These are phyloP conservation scores for Acrodontium crateriforme DNA, from an alignment of 2,329 filamentous ascomycete genomes.

Conservation along the genomic window DNA sequence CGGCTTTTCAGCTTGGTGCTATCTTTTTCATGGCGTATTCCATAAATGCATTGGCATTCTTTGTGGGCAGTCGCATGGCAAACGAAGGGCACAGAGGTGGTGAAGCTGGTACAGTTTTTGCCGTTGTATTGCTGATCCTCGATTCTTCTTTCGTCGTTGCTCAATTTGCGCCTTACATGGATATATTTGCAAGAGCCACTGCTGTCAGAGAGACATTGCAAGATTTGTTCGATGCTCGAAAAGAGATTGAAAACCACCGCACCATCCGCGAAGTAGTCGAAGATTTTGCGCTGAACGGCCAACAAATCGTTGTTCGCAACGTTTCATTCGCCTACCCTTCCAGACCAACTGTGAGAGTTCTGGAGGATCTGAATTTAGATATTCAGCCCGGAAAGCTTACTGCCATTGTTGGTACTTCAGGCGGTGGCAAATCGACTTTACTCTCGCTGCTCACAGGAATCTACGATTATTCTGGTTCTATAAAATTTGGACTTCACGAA, in stretches of 20 bases:
- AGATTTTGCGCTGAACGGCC: constrained; percentile 9
- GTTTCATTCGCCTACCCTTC: constrained; percentile 33
- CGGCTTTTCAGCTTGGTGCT: constrained; percentile 28
- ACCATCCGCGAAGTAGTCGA: constrained; percentile 14
- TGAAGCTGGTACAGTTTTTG: constrained; percentile 42
- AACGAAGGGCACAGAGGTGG: constrained; percentile 13
- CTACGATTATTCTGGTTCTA: constrained; percentile 28
- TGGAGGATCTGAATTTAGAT: constrained; percentile 24
- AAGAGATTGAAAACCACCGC: constrained; percentile 12
- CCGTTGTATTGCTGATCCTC: constrained; percentile 50
- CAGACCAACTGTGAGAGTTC: constrained; percentile 26
- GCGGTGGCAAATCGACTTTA: constrained; percentile 32
- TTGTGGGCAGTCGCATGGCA: constrained; percentile 25
- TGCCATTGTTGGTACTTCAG: constrained; percentile 32
- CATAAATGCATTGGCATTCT: constrained; percentile 34
- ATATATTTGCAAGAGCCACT: constrained; percentile 40
- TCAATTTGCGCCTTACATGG: constrained; percentile 48
- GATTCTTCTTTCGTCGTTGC: constrained; percentile 52
- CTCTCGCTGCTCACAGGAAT: constrained; percentile 29
- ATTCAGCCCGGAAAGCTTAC: constrained; percentile 29
- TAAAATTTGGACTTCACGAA: constrained; percentile 27
- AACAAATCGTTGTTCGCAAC: constrained; percentile 23
- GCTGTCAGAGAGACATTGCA: constrained; percentile 35
- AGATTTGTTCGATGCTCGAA: constrained; percentile 26
- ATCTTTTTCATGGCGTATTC: constrained; percentile 34